A percentile compares a stretch with the other conserved stretches of the same genome.
These are phyloP conservation scores for Pilatotrama ljubarskyi DNA, from an alignment of 768 basidiomycete genomes.

Conservation along the genomic window DNA sequence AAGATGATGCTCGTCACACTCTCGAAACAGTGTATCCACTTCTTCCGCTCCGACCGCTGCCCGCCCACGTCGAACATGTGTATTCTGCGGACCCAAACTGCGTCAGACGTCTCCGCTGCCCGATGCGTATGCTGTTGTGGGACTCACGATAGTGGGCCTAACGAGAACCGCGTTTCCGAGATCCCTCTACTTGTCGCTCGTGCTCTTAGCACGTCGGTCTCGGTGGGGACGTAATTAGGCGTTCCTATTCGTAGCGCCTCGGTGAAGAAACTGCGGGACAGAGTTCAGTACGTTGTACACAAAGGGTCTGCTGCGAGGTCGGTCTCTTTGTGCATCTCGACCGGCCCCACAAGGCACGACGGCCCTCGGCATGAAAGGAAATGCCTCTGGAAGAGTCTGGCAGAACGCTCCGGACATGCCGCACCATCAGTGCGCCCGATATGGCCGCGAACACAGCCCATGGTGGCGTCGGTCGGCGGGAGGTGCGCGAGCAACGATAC, in stretches of 20 bases:
- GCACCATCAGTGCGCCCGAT: background rate
- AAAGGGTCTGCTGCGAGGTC: background rate
- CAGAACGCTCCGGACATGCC: too few species aligned
- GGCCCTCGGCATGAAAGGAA: background rate
- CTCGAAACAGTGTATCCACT: conserved; percentile 69
- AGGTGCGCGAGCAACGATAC: background rate
- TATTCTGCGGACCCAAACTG: conserved; percentile 36
- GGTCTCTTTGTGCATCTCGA: too few species aligned
- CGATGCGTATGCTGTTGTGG: background rate
- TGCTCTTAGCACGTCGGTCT: conserved; percentile 85
- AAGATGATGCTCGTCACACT: conserved; percentile 82
- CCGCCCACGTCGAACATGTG: conserved; percentile 80
- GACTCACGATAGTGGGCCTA: conserved; percentile 51
- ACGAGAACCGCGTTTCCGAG: conserved; percentile 79
- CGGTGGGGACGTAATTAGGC: conserved; percentile 80
- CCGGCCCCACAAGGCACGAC: too few species aligned
- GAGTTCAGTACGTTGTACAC: background rate
- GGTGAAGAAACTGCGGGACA: conserved; percentile 69
- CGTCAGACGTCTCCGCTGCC: background rate
- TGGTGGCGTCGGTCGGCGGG: background rate
- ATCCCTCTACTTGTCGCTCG: conserved; percentile 89
- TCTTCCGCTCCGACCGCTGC: conserved; percentile 61
- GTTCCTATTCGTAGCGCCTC: conserved; percentile 83
- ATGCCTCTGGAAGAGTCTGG: too few species aligned
- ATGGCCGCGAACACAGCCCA: background rate